A percentile compares a stretch with the other conserved stretches of the same genome.
phyloP scores from a whole-genome alignment of 164 flowering plant species.

The Tetracentron sinense region DNA sequence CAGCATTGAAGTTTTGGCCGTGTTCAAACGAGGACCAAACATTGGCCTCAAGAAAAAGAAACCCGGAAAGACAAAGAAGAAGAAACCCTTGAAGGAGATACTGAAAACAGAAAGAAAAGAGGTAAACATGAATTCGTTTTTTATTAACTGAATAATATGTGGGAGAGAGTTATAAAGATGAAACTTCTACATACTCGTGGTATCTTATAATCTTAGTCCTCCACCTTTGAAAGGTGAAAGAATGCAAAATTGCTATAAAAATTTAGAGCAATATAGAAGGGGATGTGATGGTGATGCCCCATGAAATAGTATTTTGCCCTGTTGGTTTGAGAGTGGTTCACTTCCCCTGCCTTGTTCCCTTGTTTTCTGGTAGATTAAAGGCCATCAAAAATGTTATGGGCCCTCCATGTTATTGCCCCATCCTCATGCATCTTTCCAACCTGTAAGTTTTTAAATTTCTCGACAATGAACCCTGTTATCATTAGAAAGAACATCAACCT shows the following conservation, averaged over 20 bases:
- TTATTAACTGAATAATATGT: not conserved
- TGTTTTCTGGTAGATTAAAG: conserved; percentile 55
- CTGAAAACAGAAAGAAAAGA: too few relatives aligned
- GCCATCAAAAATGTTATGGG: conserved; percentile 64
- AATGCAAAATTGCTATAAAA: not conserved
- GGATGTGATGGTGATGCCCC: conserved; percentile 11
- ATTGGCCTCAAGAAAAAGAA: too few relatives aligned
- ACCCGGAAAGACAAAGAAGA: conserved; percentile 57
- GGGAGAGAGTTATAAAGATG: not conserved
- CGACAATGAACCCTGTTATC: too few relatives aligned
- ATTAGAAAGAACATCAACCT: too few relatives aligned
- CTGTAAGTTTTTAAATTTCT: too few relatives aligned
- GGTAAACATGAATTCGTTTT: not conserved
- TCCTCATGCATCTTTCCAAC: too few relatives aligned
- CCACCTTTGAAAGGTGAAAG: conserved; percentile 14
- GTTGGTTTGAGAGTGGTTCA: too few relatives aligned
- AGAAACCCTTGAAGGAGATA: conserved; percentile 21
- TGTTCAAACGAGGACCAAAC: too few relatives aligned
- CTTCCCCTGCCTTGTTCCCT: conserved; percentile 35
- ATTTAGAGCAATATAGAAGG: not conserved
- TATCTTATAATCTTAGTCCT: conserved; percentile 9
- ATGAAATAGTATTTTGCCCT: conserved; percentile 15
- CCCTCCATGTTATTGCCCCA: conserved; percentile 83
- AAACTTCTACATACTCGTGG: conserved; percentile 9
- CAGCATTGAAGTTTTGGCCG: too few relatives aligned